phyloP scores from a whole-genome alignment of 805 yeast genomes.

The Brettanomyces sp. region DNA sequence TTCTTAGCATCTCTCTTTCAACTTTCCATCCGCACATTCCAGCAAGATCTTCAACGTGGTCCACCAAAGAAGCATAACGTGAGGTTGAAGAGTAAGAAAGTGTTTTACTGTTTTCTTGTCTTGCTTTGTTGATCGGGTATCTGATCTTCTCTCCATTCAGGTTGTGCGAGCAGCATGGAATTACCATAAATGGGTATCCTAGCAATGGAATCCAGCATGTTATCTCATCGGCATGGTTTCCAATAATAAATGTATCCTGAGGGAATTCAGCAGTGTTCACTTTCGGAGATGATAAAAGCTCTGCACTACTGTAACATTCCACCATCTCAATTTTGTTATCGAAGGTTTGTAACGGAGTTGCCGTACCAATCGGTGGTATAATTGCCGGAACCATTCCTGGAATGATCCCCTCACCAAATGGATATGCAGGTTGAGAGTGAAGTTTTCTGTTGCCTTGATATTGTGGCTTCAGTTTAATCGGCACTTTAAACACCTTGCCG shows the following conservation, averaged over 20 bases:
- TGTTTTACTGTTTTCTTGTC: conserved; percentile 10
- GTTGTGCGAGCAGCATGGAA: conserved; percentile 92
- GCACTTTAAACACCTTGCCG: conserved; percentile 51
- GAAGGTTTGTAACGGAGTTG: not conserved
- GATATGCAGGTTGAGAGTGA: conserved; percentile 1
- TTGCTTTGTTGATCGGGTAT: conserved; percentile 37
- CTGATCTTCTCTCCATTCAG: conserved; percentile 68
- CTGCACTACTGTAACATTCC: conserved; percentile 46
- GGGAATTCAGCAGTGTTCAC: conserved; percentile 63
- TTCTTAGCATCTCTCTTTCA: conserved; percentile 78
- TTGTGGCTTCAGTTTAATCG: conserved; percentile 23
- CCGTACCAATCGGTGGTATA: not conserved
- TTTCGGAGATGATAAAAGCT: conserved; percentile 40
- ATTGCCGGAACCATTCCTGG: conserved; percentile 1
- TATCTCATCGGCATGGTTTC: conserved; percentile 91
- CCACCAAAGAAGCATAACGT: conserved; percentile 78
- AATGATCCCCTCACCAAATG: not conserved
- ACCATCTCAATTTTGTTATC: conserved; percentile 32
- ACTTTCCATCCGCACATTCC: conserved; percentile 71
- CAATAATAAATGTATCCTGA: conserved; percentile 69
- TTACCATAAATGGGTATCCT: conserved; percentile 80
- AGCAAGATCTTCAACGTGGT: conserved; percentile 69
- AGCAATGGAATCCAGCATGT: conserved; percentile 92
- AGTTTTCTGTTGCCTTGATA: conserved; percentile 14
- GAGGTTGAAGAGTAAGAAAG: conserved; percentile 35